phyloP scores from a whole-genome alignment of 73 alveolate species.

The Symbiodinium natans region DNA sequence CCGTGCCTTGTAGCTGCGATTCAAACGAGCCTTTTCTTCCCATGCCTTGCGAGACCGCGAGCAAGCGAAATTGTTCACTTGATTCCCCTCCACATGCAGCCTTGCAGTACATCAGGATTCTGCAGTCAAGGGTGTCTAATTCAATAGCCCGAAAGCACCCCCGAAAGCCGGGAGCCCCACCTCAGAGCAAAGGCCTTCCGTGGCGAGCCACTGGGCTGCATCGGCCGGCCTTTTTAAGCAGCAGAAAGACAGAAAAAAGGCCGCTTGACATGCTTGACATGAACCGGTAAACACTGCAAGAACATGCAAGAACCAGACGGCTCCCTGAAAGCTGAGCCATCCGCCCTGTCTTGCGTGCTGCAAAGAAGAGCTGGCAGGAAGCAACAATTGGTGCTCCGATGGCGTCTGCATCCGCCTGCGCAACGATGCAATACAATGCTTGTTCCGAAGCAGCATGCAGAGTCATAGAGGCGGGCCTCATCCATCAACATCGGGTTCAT shows the following conservation, averaged over 20 bases:
- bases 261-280: no score
- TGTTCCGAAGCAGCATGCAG: no score
- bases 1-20: conserved; percentile 26
- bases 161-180: no score
- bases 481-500: not conserved
- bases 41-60: conserved; percentile 10
- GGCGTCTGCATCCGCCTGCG: conserved; percentile 41
- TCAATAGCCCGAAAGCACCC: no score
- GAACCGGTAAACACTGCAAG: no score
- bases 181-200: conserved; percentile 83
- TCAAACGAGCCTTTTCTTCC: conserved; percentile 65
- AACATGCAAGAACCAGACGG: no score
- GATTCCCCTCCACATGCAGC: no score
- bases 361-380: conserved; percentile 46
- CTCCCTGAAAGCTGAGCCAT: no score
- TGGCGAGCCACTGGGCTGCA: conserved; percentile 65
- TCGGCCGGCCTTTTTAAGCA: conserved; percentile 3
- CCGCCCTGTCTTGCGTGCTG: conserved; percentile 19
- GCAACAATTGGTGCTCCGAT: conserved; percentile 43
- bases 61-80: no score
- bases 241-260: not conserved
- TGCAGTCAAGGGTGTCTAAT: no score
- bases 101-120: no score
- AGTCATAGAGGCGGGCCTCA: no score
- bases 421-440: not conserved